Evolutionary conservation across 495 filamentous ascomycete genomes (phyloP).

Genomic region (Hypoxylon lenormandii): DNA sequence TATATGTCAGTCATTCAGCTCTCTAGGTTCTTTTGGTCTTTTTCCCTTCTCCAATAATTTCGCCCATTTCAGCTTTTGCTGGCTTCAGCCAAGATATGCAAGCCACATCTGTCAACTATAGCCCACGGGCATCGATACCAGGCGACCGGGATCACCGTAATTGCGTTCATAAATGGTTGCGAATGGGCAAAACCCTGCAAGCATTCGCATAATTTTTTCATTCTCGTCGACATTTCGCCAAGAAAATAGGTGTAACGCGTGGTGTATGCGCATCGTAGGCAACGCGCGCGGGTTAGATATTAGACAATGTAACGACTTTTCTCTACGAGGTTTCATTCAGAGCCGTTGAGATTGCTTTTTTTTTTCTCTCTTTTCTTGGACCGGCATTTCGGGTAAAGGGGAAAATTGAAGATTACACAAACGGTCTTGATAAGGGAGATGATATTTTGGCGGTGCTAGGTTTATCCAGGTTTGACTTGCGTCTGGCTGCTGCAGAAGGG

Average conservation of each 20-base stretch:
- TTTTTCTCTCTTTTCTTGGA: slow-evolving; percentile 15
- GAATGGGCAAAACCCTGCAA: slow-evolving; percentile 2
- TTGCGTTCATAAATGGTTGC: slow-evolving; percentile 20
- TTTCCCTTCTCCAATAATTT: not conserved
- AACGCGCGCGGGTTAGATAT: slow-evolving; percentile 22
- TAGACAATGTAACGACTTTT: not conserved
- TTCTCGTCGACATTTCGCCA: slow-evolving; percentile 15
- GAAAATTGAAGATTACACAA: slow-evolving; percentile 4
- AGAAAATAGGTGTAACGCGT: slow-evolving; percentile 32
- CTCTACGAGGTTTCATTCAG: not conserved
- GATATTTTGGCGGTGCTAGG: not conserved
- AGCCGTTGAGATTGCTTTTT: not conserved
- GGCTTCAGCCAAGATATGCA: slow-evolving; percentile 35
- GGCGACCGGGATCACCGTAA: slow-evolving; percentile 36
- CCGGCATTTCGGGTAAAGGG: not conserved
- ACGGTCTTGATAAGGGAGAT: too few species aligned
- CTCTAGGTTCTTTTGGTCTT: slow-evolving; percentile 6
- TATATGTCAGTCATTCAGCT: slow-evolving; percentile 12
- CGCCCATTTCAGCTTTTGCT: slow-evolving; percentile 18
- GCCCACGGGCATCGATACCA: not conserved
- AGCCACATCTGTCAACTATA: slow-evolving; percentile 37
- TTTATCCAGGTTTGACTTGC: slow-evolving; percentile 18
- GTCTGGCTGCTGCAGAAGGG: not conserved
- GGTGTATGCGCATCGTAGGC: slow-evolving; percentile 9
- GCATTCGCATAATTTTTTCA: slow-evolving; percentile 7